These are phyloP conservation scores for Microcera coccophila DNA, from an alignment of 2,329 filamentous ascomycete species.

Conservation along the genomic window DNA sequence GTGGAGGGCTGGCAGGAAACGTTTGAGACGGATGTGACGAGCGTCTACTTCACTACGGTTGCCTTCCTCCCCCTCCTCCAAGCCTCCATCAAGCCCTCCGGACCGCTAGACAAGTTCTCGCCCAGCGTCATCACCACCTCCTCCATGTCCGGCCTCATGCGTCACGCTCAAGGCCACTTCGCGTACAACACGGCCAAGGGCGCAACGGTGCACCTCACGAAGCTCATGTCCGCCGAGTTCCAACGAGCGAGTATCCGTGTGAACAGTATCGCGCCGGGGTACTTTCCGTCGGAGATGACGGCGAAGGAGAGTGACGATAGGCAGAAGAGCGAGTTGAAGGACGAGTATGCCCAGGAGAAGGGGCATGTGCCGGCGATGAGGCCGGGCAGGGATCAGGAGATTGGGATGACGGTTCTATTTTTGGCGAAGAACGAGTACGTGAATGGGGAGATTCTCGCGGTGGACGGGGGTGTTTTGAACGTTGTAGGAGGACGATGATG, in stretches of 20 bases:
- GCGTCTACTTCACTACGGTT: conserved; percentile 1
- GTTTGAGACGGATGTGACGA: conserved; percentile 1
- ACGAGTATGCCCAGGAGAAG: background rate
- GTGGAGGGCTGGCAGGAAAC: background rate
- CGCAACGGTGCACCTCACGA: conserved; percentile 1
- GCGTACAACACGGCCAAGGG: conserved; percentile 1
- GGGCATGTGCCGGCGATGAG: conserved; percentile 1
- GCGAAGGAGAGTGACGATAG: background rate
- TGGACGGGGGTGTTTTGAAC: conserved; percentile 1
- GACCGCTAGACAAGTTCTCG: background rate
- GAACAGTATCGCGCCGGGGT: conserved; percentile 1
- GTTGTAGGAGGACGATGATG: conserved; percentile 1
- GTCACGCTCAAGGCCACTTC: background rate
- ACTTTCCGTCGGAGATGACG: conserved; percentile 1
- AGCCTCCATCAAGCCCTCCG: background rate
- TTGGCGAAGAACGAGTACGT: conserved; percentile 1
- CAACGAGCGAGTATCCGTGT: background rate
- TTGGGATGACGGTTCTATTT: conserved; percentile 1
- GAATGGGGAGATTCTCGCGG: conserved; percentile 1
- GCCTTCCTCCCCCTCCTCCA: conserved; percentile 1
- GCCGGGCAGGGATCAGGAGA: background rate
- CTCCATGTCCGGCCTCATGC: conserved; percentile 1
- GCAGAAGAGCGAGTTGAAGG: background rate
- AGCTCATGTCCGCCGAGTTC: background rate
- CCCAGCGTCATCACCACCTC: conserved; percentile 1